These are phyloP conservation scores for Globisporangium megalacanthum DNA, from an alignment of 352 stramenopile genomes.

Conservation along the genomic window DNA sequence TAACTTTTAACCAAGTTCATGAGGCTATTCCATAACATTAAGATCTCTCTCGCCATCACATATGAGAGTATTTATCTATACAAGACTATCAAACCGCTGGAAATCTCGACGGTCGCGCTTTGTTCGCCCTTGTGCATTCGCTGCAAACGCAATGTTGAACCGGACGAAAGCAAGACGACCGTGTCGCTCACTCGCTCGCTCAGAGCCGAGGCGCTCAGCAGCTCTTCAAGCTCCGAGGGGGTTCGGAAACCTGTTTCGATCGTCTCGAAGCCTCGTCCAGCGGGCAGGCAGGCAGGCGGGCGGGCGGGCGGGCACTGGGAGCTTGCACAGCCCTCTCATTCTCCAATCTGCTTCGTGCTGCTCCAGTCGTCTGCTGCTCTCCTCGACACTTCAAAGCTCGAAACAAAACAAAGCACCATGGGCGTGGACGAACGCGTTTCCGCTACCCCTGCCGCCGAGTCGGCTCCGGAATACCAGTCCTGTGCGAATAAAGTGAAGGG, in stretches of 20 bases:
- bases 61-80: too few species aligned
- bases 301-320: neutral
- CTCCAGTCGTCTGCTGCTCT: neutral
- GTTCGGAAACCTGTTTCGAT: neutral
- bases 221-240: neutral
- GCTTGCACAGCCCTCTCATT: conserved; percentile 6
- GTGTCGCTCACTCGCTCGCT: neutral
- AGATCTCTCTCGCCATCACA: too few species aligned
- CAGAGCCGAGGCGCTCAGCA: neutral
- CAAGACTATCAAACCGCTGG: too few species aligned
- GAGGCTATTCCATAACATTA: too few species aligned
- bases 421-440: conserved; percentile 9
- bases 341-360: conserved; percentile 20
- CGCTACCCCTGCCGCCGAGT: conserved; percentile 3
- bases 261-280: neutral
- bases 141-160: conserved; percentile 12
- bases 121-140: neutral
- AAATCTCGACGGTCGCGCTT: neutral
- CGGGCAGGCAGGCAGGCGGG: too few species aligned
- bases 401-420: conserved; percentile 9
- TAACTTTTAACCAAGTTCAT: too few species aligned
- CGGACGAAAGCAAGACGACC: neutral
- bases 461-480: conserved; percentile 17
- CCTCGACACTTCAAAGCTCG: neutral
- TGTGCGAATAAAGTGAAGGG: conserved; percentile 25